Evolutionary conservation across 2,329 filamentous ascomycete genomes (phyloP), one percentile per base, ranked within the genome.

Genomic region (Fusarium clavum): DNA sequence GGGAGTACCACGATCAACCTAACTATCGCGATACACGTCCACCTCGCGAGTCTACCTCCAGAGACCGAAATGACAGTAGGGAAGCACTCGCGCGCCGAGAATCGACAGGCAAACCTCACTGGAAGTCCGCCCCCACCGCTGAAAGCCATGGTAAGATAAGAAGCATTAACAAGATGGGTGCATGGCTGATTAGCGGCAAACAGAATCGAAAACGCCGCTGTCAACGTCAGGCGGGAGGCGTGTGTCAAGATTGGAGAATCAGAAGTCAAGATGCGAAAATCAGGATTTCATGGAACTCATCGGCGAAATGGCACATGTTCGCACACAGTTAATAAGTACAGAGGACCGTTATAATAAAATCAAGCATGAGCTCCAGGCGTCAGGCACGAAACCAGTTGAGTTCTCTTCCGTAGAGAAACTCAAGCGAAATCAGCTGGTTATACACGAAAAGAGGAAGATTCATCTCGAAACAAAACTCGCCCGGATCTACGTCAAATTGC

Each of bases 261-360:
- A 73, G 53, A 25, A 18, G 18, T 44, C 22, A 10, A 34, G 16
- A 24, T 34, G 25, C 18, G 55, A 69, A 5, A 54, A 32, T 67
- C 41, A 73, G 53, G 27, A 14, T 4, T 14, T 77, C 3, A 58
- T 69, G 18, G 71, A 76, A 14, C 34, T 72, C 3, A n/a, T 78
- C 9, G 71, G 67, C 24, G 70, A 78, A 10, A 71, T 71, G 46
- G 60, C 71, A 7, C 53, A 55, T 46, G 71, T 65, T 54, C 73
- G 57, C 18, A 65, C 65, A 38, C 61, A 71, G 20, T 61, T 68
- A 46, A 63, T 70, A 9, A 46, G 57, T 5, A 68, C 72, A 20
- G 66, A 67, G 7, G 72, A 64, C 12, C 70, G 54, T 30, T 64
- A 63, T 14, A 70, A 63, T 46, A 74, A 51, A 32, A 30, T 68